phyloP scores from a whole-genome alignment of 2,329 filamentous ascomycete genomes.

The Grosmannia penicillata region DNA sequence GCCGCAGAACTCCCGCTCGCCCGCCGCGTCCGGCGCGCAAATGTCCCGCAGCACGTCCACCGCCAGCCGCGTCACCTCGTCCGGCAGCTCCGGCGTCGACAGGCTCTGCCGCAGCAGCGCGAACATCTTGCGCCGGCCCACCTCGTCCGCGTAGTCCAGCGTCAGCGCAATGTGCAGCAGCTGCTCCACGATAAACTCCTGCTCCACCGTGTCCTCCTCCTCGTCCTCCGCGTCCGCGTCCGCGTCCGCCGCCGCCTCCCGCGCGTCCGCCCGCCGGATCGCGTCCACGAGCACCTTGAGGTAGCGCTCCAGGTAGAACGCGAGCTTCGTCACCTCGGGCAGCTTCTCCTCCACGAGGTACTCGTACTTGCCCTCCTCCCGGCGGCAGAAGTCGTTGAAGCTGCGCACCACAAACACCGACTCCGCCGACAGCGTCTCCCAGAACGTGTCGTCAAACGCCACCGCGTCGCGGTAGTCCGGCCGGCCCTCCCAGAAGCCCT shows the following conservation, averaged over 20 bases:
- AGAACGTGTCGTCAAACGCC: constrained; percentile 59
- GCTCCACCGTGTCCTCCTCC: constrained; percentile 73
- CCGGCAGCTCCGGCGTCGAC: constrained; percentile 73
- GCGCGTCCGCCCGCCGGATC: constrained; percentile 38
- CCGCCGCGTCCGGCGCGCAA: constrained; percentile 58
- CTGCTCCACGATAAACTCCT: constrained; percentile 93
- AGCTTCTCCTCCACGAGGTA: constrained; percentile 79
- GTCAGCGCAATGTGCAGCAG: constrained; percentile 82
- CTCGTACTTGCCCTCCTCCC: constrained; percentile 57
- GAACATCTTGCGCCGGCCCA: constrained; percentile 92
- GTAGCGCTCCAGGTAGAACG: constrained; percentile 73
- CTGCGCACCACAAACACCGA: constrained; percentile 81
- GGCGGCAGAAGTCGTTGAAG: constrained; percentile 85
- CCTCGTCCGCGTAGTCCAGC: constrained; percentile 94
- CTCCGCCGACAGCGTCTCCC: constrained; percentile 70
- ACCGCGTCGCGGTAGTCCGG: constrained; percentile 66
- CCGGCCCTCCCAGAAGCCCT: constrained; percentile 86
- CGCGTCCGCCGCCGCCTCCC: constrained; percentile 30
- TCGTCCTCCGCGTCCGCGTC: constrained; percentile 52
- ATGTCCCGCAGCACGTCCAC: constrained; percentile 71
- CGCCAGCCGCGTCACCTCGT: constrained; percentile 80
- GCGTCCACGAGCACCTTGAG: constrained; percentile 53
- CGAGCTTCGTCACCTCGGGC: constrained; percentile 83
- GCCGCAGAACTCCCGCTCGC: constrained; percentile 71
- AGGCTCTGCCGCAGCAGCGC: constrained; percentile 73